These are phyloP conservation scores for Chrysopogon serrulatus DNA, from an alignment of 176 grass and related monocot species.

Conservation along the genomic window DNA sequence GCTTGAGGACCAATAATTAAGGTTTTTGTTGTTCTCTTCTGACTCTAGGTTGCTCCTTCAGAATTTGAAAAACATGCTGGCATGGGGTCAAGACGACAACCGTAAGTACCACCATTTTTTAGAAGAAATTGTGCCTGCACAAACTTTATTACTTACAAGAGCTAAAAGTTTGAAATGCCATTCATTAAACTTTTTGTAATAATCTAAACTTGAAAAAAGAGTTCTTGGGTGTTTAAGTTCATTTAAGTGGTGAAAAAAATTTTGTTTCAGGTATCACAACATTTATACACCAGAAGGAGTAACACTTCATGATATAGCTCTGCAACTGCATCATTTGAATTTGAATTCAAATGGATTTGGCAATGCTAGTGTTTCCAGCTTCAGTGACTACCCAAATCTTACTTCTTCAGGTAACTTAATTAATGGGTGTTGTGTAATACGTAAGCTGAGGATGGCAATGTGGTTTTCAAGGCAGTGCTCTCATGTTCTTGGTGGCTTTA, in stretches of 20 bases:
- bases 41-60: constrained; percentile 60
- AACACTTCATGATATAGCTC: constrained; percentile 71
- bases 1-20: not conserved
- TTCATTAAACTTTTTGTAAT: not conserved
- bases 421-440: not conserved
- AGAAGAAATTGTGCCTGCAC: not conserved
- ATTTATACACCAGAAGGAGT: constrained; percentile 73
- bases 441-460: not conserved
- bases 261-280: constrained; percentile 56
- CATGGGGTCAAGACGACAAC: constrained; percentile 55
- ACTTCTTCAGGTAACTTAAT: constrained; percentile 46
- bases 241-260: not conserved
- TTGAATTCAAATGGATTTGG: constrained; percentile 35
- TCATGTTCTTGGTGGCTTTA: not conserved
- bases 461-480: not conserved
- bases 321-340: constrained; percentile 41
- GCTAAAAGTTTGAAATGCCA: not conserved
- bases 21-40: constrained; percentile 12
- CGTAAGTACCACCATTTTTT: constrained; percentile 45
- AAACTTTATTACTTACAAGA: not conserved
- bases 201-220: constrained; percentile 2
- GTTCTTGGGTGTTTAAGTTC: not conserved
- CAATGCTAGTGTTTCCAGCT: not conserved
- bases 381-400: constrained; percentile 36
- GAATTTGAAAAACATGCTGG: constrained; percentile 83